Conservation (phyloP, 2,329 filamentous ascomycete species). For the Verruconis gallopava region DNA sequence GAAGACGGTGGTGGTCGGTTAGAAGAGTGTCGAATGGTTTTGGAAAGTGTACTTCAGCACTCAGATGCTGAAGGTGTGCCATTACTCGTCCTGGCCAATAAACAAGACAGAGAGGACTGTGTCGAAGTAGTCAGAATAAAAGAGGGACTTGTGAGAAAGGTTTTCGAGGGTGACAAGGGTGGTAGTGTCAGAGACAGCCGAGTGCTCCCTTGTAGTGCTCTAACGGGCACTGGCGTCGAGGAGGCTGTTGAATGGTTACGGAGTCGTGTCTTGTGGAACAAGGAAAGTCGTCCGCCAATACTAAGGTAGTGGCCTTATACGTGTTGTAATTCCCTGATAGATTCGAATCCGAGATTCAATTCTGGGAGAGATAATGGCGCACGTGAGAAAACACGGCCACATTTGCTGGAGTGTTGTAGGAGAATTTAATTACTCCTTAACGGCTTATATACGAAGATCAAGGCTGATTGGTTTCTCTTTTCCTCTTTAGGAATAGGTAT, state of each 20-base stretch:
- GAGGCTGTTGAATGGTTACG: constrained; percentile 97
- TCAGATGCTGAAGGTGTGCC: constrained; percentile 85
- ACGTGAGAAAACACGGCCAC: no score
- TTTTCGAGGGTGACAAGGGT: constrained; percentile 89
- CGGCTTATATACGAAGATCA: no score
- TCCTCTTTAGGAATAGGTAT: no score
- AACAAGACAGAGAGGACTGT: constrained; percentile 94
- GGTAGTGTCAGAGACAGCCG: constrained; percentile 76
- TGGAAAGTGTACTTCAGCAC: constrained; percentile 81
- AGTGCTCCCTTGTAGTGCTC: constrained; percentile 81
- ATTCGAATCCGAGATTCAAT: no score
- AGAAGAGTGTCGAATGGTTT: constrained; percentile 76
- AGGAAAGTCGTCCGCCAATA: constrained; percentile 78
- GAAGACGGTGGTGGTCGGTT: constrained; percentile 42
- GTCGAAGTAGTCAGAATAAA: constrained; percentile 96
- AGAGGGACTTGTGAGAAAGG: constrained; percentile 86
- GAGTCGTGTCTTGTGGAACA: constrained; percentile 90
- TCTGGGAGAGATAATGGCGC: no score
- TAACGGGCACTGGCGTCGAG: constrained; percentile 69
- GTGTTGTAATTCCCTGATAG: no score
- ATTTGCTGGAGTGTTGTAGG: no score
- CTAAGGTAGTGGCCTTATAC: constrained; percentile 88
- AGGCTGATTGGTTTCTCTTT: no score
- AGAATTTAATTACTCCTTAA: no score
- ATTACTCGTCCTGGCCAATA: constrained; percentile 85